A percentile compares a stretch with the other conserved stretches of the same genome.
Evolutionary conservation across 1,139 yeast genomes (phyloP).

Genomic region (Yamadazyma atlantica): DNA sequence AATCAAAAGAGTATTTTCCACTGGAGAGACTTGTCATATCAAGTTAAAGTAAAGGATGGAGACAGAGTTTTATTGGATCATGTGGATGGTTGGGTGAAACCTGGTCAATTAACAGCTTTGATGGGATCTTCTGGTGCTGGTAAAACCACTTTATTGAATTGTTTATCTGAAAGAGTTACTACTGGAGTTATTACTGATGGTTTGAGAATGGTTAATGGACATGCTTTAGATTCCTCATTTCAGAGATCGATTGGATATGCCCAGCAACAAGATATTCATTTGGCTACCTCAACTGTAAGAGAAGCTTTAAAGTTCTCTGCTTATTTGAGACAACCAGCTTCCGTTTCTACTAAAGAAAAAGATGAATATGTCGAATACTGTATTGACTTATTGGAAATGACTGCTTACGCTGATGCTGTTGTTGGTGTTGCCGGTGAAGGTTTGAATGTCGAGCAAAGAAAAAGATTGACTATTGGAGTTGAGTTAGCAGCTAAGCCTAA

Average conservation of each 20-base stretch:
- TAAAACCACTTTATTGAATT: conserved; percentile 37
- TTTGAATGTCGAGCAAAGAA: conserved; percentile 38
- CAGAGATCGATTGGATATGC: conserved; percentile 44
- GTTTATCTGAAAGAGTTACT: conserved; percentile 38
- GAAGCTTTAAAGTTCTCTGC: conserved; percentile 39
- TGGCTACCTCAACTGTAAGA: conserved; percentile 36
- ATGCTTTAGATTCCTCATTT: conserved; percentile 32
- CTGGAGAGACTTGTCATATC: conserved; percentile 45
- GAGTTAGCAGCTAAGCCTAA: conserved; percentile 42
- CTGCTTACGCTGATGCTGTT: conserved; percentile 33
- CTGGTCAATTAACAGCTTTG: conserved; percentile 37
- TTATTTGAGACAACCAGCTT: conserved; percentile 33
- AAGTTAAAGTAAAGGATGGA: conserved; percentile 35
- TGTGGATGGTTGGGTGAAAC: conserved; percentile 56
- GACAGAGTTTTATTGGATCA: conserved; percentile 53
- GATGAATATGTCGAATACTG: conserved; percentile 35
- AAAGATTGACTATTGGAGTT: conserved; percentile 38
- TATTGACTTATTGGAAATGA: conserved; percentile 39
- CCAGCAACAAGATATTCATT: conserved; percentile 41
- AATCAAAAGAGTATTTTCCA: conserved; percentile 30
- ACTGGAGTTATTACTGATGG: conserved; percentile 35
- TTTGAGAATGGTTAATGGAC: conserved; percentile 37
- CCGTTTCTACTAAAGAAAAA: conserved; percentile 29
- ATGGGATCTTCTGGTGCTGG: conserved; percentile 45
- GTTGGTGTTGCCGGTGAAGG: conserved; percentile 44